These are phyloP conservation scores for Eutypa lata DNA, from an alignment of 2,329 filamentous ascomycete genomes.

Conservation along the genomic window DNA sequence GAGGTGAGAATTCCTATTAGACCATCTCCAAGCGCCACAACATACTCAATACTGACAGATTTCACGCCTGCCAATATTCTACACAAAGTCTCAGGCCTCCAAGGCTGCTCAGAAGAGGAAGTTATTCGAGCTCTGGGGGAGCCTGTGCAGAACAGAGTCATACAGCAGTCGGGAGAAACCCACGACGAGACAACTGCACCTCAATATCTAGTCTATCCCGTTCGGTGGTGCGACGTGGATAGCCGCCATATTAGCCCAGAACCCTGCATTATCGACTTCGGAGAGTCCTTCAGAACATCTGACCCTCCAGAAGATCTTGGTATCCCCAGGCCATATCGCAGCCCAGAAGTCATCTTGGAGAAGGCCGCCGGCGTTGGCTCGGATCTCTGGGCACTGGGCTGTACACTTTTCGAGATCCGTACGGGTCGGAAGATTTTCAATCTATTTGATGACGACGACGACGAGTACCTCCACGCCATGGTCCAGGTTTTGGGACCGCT, in stretches of 20 bases:
- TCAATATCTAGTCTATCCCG: slow-evolving; percentile 19
- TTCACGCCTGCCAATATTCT: slow-evolving; percentile 27
- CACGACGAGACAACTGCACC: slow-evolving; percentile 15
- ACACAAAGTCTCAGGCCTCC: slow-evolving; percentile 14
- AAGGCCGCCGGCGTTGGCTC: slow-evolving; percentile 12
- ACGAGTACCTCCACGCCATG: slow-evolving; percentile 27
- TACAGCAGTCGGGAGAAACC: slow-evolving; percentile 6
- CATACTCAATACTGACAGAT: slow-evolving; percentile 11
- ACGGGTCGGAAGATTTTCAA: slow-evolving; percentile 26
- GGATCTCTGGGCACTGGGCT: slow-evolving; percentile 33
- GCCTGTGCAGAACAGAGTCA: neutral
- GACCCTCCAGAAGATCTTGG: slow-evolving; percentile 17
- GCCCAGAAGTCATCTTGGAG: slow-evolving; percentile 26
- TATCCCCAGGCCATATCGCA: slow-evolving; percentile 25
- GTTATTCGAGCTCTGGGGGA: slow-evolving; percentile 14
- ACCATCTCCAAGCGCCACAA: neutral
- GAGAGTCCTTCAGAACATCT: slow-evolving; percentile 15
- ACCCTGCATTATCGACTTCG: slow-evolving; percentile 18
- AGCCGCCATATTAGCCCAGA: slow-evolving; percentile 2
- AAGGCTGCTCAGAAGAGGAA: slow-evolving; percentile 19
- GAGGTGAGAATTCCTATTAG: slow-evolving; percentile 18
- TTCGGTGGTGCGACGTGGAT: slow-evolving; percentile 11
- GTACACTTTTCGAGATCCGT: slow-evolving; percentile 31
- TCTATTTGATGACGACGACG: slow-evolving; percentile 21
- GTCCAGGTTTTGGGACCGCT: slow-evolving; percentile 28